These are phyloP conservation scores for Arthrobotrys iridis DNA, from an alignment of 2,329 filamentous ascomycete genomes.

Conservation along the genomic window DNA sequence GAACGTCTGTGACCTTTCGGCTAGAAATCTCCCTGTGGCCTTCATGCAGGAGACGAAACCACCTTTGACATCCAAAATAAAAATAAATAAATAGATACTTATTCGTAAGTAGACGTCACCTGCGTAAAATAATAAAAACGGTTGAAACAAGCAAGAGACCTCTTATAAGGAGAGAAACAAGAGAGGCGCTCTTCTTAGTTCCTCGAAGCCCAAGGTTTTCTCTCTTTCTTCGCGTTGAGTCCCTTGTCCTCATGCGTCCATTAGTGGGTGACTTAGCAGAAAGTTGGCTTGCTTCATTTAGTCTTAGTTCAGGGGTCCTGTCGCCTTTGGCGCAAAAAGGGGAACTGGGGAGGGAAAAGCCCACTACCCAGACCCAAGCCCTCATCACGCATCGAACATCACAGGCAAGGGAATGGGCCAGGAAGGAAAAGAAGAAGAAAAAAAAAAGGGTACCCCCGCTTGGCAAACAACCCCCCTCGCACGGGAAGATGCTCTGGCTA, in stretches of 20 bases:
- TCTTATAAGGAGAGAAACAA: slow-evolving; percentile 45
- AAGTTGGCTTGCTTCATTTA: slow-evolving; percentile 51
- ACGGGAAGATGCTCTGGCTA: slow-evolving; percentile 37
- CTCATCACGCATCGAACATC: slow-evolving; percentile 28
- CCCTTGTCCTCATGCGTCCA: slow-evolving; percentile 43
- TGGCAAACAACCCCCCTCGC: slow-evolving; percentile 42
- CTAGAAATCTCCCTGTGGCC: slow-evolving; percentile 46
- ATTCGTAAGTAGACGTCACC: slow-evolving; percentile 39
- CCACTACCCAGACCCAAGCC: slow-evolving; percentile 32
- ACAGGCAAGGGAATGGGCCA: slow-evolving; percentile 32
- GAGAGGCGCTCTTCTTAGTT: slow-evolving; percentile 27
- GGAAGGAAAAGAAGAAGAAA: not conserved
- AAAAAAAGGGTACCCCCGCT: slow-evolving; percentile 6
- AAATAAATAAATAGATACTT: too few relatives aligned
- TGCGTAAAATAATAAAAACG: slow-evolving; percentile 52
- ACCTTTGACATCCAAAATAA: slow-evolving; percentile 48
- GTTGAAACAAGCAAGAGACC: slow-evolving; percentile 50
- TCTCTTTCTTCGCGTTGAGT: slow-evolving; percentile 27
- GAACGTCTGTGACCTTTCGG: slow-evolving; percentile 40
- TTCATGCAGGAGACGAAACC: slow-evolving; percentile 53
- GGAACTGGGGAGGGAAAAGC: slow-evolving; percentile 38
- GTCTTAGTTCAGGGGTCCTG: slow-evolving; percentile 52
- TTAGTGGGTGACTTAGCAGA: slow-evolving; percentile 42
- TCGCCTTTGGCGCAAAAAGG: slow-evolving; percentile 50
- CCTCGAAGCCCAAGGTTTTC: slow-evolving; percentile 12